phyloP scores from a whole-genome alignment of 2,329 filamentous ascomycete species.

The Colletotrichum truncatum region DNA sequence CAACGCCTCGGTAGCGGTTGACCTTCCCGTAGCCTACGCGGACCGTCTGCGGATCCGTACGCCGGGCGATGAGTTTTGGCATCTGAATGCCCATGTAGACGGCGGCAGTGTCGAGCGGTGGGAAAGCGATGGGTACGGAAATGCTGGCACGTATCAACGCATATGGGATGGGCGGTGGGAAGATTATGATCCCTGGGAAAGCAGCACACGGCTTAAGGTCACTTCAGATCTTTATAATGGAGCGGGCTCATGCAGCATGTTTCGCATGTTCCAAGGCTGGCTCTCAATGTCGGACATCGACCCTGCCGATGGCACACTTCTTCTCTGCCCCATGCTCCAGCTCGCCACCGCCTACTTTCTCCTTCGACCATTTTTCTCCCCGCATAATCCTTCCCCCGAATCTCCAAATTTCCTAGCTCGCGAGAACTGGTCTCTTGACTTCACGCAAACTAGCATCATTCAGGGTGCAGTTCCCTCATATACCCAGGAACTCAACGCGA shows the following conservation, averaged over 20 bases:
- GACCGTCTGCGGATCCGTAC: slow-evolving; percentile 75
- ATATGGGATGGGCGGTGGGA: slow-evolving; percentile 66
- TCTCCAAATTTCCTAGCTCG: slow-evolving; percentile 49
- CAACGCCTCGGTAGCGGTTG: slow-evolving; percentile 66
- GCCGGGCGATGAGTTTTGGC: slow-evolving; percentile 57
- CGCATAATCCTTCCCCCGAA: slow-evolving; percentile 43
- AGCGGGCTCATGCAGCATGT: slow-evolving; percentile 65
- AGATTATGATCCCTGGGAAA: slow-evolving; percentile 65
- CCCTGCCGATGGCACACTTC: slow-evolving; percentile 75
- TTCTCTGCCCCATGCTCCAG: slow-evolving; percentile 71
- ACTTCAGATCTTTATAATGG: slow-evolving; percentile 67
- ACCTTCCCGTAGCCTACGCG: slow-evolving; percentile 72
- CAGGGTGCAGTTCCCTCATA: slow-evolving; percentile 77
- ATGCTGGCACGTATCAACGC: slow-evolving; percentile 62
- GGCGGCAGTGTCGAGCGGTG: slow-evolving; percentile 77
- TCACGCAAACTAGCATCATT: slow-evolving; percentile 57
- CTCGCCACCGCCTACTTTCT: slow-evolving; percentile 82
- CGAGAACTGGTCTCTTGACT: slow-evolving; percentile 65
- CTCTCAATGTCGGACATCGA: slow-evolving; percentile 64
- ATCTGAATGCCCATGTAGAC: slow-evolving; percentile 73
- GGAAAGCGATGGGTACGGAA: slow-evolving; percentile 74
- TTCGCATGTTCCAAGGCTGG: slow-evolving; percentile 68
- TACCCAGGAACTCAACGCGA: slow-evolving; percentile 73
- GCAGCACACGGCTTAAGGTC: slow-evolving; percentile 59
- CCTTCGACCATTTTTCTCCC: slow-evolving; percentile 77